phyloP scores from a whole-genome alignment of 345 rosid species.

The Rhodamnia argentea region DNA sequence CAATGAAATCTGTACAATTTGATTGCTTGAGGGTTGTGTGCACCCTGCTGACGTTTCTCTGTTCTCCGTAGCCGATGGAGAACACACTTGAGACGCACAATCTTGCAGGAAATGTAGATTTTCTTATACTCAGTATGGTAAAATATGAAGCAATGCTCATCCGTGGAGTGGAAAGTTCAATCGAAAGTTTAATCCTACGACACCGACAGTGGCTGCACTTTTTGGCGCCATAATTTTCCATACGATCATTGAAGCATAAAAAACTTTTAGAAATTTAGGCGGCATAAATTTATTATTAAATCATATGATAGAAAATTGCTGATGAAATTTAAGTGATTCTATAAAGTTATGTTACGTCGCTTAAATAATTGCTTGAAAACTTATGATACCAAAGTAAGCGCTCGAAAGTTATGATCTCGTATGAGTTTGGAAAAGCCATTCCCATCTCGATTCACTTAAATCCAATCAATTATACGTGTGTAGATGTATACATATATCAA shows the following conservation, averaged over 20 bases:
- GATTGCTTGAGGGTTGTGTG: not conserved
- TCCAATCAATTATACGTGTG: not conserved
- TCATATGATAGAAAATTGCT: not conserved
- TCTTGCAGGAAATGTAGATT: not conserved
- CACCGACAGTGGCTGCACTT: accelerated
- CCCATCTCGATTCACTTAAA: not conserved
- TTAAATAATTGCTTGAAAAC: not conserved
- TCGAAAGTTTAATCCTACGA: not conserved
- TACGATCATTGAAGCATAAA: not conserved
- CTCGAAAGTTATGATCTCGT: not conserved
- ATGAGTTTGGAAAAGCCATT: not conserved
- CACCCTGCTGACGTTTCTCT: not conserved
- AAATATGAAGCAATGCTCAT: not conserved
- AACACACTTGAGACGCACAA: not conserved
- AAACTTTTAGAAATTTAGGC: not conserved
- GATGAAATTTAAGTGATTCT: not conserved
- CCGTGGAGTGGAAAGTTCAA: not conserved
- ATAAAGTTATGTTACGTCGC: too few relatives aligned
- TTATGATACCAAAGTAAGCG: not conserved
- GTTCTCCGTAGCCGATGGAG: not conserved
- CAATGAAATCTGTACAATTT: not conserved
- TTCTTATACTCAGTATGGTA: not conserved
- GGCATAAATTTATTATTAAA: not conserved
- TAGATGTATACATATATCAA: too few relatives aligned
- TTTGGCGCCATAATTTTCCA: not conserved